Evolutionary conservation across 768 basidiomycete genomes (phyloP).

Genomic region (Leccinum imitatum): DNA sequence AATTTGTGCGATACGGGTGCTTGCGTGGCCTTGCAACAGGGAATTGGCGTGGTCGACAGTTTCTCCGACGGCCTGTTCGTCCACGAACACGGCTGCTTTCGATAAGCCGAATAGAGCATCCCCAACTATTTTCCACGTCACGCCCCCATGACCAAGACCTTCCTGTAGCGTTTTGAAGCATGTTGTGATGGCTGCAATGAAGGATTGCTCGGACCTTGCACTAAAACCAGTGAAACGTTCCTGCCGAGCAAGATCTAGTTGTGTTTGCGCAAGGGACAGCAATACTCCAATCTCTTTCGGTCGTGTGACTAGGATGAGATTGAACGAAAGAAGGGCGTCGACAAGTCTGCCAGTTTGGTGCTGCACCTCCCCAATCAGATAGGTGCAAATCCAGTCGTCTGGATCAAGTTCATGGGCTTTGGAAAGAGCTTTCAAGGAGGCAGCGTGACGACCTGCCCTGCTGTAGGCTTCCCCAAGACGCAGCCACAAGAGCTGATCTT

Average conservation of each 20-base stretch:
- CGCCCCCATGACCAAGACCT: conserved; percentile 61
- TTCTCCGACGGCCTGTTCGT: conserved; percentile 40
- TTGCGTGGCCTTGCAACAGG: conserved; percentile 40
- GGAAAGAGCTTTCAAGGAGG: conserved; percentile 83
- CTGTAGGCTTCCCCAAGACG: conserved; percentile 90
- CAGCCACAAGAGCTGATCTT: conserved; percentile 84
- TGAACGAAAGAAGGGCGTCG: conserved; percentile 71
- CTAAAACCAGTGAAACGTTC: conserved; percentile 71
- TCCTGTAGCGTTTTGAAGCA: conserved; percentile 49
- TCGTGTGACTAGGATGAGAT: conserved; percentile 50
- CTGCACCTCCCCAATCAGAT: conserved; percentile 83
- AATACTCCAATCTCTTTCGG: conserved; percentile 73
- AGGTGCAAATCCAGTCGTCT: conserved; percentile 79
- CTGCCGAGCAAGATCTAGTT: conserved; percentile 66
- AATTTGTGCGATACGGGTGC: conserved; percentile 42
- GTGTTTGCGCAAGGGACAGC: conserved; percentile 67
- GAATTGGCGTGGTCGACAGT: conserved; percentile 36
- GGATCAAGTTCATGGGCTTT: conserved; percentile 73
- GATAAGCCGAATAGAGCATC: conserved; percentile 76
- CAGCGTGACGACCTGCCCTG: conserved; percentile 82
- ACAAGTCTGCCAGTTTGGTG: conserved; percentile 70
- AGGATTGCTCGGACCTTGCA: conserved; percentile 71
- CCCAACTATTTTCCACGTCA: conserved; percentile 82
- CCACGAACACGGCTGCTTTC: conserved; percentile 45
- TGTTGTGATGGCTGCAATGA: conserved; percentile 56